Base-by-base conservation (phyloP, 768 basidiomycete species). In the Suillus americanus region DNA sequence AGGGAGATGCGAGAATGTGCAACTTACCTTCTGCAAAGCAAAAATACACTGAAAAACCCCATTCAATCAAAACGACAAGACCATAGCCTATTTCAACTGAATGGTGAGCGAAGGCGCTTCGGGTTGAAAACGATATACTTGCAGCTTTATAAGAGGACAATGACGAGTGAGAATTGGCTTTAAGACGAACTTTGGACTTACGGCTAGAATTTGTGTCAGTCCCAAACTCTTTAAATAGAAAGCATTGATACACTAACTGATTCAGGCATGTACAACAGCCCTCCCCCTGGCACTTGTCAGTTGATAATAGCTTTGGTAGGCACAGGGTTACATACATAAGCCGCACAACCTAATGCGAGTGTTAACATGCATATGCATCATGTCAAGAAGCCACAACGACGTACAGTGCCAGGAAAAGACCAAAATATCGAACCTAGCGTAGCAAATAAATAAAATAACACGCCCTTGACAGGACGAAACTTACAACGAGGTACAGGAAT, bases 401-500 rank as follows among this genome's bases (percentile, higher is more conserved):
- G 37, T 57, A 57, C 56, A 57, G 9, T 57, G 56, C 23, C 5
- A 57, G 37, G 37, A 40, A 57, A 25, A 57, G 56, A 25, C 56
- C 37, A 13, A 57, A 18, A 25, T 57, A 57, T 57, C 56, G 56
- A 40, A 57, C 56, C 56, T 57, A 18, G 9, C 3, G 5, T 38
- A 18, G 30, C 13, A 23, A 33, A n/a, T 23, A 53, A n/a, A 55
- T 55, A n/a, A 33, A 33, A 35, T 9, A 5, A 51, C 7, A 54
- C 18, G 9, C 4, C 30, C 30, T 23, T 23, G 30, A n/a, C 30
- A 20, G 18, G 4, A 7, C 14, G 2, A 23, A 40, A 18, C 56
- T 25, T 16, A 57, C 55, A 18, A 38, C 16, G 25, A 57, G 37
- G 2, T 57, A 57, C 16, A 57, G 14, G 23, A 16, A 25, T 57